A percentile compares a stretch with the other conserved stretches of the same genome.
Evolutionary conservation across 2,329 filamentous ascomycete species (phyloP).

Genomic region (Corynespora cassiicola): DNA sequence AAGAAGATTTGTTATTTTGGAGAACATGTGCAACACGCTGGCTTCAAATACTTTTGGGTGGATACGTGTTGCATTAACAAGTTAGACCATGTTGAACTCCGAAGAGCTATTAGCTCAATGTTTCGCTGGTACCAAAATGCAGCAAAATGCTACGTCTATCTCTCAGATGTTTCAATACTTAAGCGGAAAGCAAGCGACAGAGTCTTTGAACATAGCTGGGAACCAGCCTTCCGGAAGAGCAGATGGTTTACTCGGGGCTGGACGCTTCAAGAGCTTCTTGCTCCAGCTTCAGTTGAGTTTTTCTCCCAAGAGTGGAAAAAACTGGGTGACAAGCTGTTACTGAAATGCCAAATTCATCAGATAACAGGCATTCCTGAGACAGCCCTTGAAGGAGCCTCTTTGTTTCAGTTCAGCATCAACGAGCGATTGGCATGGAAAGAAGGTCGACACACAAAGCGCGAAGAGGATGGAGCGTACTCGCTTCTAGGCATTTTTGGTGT

Average conservation of each 20-base stretch:
- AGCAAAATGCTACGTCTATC: constrained; percentile 16
- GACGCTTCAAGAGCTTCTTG: constrained; percentile 18
- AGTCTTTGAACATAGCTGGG: constrained; percentile 14
- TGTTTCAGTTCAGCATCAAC: constrained; percentile 8
- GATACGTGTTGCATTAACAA: constrained; percentile 15
- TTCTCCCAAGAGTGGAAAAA: constrained; percentile 17
- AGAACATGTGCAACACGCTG: constrained; percentile 14
- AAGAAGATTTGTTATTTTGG: constrained; percentile 15
- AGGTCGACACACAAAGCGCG: constrained; percentile 10
- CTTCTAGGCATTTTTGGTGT: constrained; percentile 17
- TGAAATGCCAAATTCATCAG: constrained; percentile 14
- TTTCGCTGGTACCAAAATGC: constrained; percentile 11
- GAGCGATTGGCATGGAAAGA: constrained; percentile 12
- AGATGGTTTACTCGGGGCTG: constrained; percentile 11
- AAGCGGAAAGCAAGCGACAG: constrained; percentile 7
- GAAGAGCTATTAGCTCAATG: constrained; percentile 2
- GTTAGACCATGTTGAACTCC: constrained; percentile 4
- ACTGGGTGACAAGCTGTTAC: constrained; percentile 15
- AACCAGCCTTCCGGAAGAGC: constrained; percentile 12
- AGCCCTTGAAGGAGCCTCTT: neutral
- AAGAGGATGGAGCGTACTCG: constrained; percentile 1
- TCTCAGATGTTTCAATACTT: constrained; percentile 17
- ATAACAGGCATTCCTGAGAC: constrained; percentile 17
- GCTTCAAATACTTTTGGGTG: constrained; percentile 16
- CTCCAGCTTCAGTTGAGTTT: constrained; percentile 20